phyloP scores from a whole-genome alignment of 169 alveolate species.

The Fabrea salina region DNA sequence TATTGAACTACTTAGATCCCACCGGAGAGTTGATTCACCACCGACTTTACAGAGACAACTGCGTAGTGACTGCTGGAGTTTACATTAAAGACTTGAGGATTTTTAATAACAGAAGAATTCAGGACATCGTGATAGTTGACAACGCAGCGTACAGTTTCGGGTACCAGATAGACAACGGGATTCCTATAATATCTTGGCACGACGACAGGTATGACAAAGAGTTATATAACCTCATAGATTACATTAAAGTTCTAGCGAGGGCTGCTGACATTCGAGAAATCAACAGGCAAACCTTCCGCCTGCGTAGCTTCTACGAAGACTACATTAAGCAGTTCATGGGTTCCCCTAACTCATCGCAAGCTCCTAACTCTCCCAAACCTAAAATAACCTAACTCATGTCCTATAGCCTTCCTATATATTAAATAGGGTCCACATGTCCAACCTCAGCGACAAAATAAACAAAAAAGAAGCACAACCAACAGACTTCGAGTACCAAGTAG shows the following conservation, averaged over 20 bases:
- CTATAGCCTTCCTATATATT: not conserved
- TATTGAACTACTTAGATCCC: slow-evolving; percentile 68
- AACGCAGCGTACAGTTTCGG: slow-evolving; percentile 83
- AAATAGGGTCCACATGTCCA: slow-evolving; percentile 45
- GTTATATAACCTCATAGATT: slow-evolving; percentile 58
- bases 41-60: slow-evolving; percentile 69
- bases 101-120: slow-evolving; percentile 59
- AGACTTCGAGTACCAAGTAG: slow-evolving; percentile 56
- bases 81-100: slow-evolving; percentile 81
- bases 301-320: not conserved
- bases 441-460: slow-evolving; percentile 53
- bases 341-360: no score
- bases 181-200: slow-evolving; percentile 75
- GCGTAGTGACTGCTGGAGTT: slow-evolving; percentile 68
- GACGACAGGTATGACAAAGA: slow-evolving; percentile 74
- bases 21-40: slow-evolving; percentile 42
- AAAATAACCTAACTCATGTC: not conserved
- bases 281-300: slow-evolving; percentile 45
- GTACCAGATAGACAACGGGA: slow-evolving; percentile 74
- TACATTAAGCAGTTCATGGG: not conserved
- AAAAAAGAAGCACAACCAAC: slow-evolving; percentile 55
- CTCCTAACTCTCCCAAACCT: not conserved
- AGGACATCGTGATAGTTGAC: slow-evolving; percentile 74
- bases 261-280: slow-evolving; percentile 67
- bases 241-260: slow-evolving; percentile 46